Evolutionary conservation across 2,329 filamentous ascomycete species (phyloP).

Genomic region (Cladophialophora bantiana): DNA sequence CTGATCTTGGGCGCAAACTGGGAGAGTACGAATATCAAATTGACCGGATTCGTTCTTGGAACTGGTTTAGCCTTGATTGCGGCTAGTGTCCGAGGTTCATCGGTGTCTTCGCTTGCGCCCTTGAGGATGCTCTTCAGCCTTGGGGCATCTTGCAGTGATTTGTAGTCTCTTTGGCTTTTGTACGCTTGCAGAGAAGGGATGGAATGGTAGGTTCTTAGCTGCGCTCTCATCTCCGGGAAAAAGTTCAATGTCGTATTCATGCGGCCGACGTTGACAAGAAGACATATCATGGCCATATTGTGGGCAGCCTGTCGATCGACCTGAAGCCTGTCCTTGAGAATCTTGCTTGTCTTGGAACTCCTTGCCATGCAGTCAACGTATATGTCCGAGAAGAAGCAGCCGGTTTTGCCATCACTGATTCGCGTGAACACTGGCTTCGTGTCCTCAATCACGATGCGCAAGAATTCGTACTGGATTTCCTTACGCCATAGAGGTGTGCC

Average conservation of each 20-base stretch:
- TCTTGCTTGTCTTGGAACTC: slow-evolving; percentile 99
- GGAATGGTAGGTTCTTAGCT: slow-evolving; percentile 95
- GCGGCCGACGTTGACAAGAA: slow-evolving; percentile 93
- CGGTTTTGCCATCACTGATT: slow-evolving; percentile 81
- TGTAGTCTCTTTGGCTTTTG: slow-evolving; percentile 94
- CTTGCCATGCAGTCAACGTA: slow-evolving; percentile 99
- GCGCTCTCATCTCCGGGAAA: slow-evolving; percentile 98
- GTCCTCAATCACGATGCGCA: slow-evolving; percentile 69
- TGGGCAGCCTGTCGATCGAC: slow-evolving; percentile 91
- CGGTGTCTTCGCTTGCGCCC: slow-evolving; percentile 88
- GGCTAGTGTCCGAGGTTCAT: slow-evolving; percentile 82
- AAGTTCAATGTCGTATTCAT: slow-evolving; percentile 99
- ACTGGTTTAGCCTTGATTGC: slow-evolving; percentile 74
- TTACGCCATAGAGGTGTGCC: slow-evolving; percentile 71
- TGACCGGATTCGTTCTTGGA: slow-evolving; percentile 94
- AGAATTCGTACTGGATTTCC: slow-evolving; percentile 71
- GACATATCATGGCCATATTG: slow-evolving; percentile 99
- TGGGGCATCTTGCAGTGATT: slow-evolving; percentile 95
- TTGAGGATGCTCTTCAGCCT: slow-evolving; percentile 96
- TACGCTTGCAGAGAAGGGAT: slow-evolving; percentile 95
- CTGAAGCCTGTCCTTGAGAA: slow-evolving; percentile 93
- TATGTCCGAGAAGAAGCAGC: slow-evolving; percentile 83
- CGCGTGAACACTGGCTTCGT: slow-evolving; percentile 80
- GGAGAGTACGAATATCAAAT: slow-evolving; percentile 93
- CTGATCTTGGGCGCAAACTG: slow-evolving; percentile 90